Conservation (phyloP, 768 basidiomycete species). For the Hemileccinum impolitum region DNA sequence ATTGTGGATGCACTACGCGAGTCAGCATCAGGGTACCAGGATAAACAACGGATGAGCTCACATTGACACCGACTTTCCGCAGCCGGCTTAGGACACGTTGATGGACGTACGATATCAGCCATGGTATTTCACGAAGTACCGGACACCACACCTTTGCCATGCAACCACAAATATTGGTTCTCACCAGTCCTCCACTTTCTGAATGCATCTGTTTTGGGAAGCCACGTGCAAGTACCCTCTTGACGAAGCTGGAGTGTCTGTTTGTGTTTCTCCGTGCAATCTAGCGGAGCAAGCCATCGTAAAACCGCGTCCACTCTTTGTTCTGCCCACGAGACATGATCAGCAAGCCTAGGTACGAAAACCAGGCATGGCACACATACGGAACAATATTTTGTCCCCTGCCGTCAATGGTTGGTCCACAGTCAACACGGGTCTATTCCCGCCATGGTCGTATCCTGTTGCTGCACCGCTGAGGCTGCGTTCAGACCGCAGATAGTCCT, state of each 20-base stretch:
- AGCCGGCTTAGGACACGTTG: background rate
- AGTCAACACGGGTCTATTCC: background rate
- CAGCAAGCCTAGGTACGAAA: no score
- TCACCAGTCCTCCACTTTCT: background rate
- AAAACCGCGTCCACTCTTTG: background rate
- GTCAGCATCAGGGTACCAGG: background rate
- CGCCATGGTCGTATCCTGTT: background rate
- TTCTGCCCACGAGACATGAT: background rate
- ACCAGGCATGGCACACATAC: background rate
- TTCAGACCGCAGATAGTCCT: background rate
- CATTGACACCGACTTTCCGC: background rate
- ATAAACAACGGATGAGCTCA: background rate
- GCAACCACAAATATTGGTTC: background rate
- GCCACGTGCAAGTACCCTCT: background rate
- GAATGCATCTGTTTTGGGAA: background rate
- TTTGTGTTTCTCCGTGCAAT: background rate
- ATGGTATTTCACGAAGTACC: background rate
- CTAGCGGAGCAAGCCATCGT: background rate
- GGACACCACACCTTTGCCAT: background rate
- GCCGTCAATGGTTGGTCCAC: background rate
- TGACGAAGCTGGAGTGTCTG: background rate
- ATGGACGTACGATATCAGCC: background rate
- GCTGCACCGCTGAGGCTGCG: no score
- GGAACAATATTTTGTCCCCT: background rate
- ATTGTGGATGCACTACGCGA: background rate